Evolutionary conservation across 1,139 yeast genomes (phyloP).

Genomic region (Saccharomyces hybrid): DNA sequence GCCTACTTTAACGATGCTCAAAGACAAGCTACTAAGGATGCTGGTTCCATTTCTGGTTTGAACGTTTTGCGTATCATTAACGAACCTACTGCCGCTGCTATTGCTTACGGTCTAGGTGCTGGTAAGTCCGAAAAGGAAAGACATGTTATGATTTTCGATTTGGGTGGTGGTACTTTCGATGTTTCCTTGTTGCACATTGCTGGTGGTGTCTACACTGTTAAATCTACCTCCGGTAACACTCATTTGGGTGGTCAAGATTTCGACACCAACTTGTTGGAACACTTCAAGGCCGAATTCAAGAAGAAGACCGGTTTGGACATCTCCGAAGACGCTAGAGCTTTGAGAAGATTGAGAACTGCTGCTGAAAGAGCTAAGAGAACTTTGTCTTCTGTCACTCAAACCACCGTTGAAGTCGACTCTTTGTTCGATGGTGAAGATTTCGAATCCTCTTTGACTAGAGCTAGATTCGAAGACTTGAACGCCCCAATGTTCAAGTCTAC

Average conservation of each 20-base stretch:
- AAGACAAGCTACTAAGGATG: constrained; percentile 94
- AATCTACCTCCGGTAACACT: constrained; percentile 99
- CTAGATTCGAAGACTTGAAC: constrained; percentile 97
- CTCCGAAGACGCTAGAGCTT: constrained; percentile 88
- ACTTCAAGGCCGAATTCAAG: constrained; percentile 92
- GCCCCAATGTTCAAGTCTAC: constrained; percentile 94
- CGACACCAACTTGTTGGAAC: constrained; percentile 92
- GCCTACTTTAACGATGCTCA: constrained; percentile 96
- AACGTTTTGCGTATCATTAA: constrained; percentile 86
- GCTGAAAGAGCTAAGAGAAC: constrained; percentile 99
- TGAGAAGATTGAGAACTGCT: constrained; percentile 97
- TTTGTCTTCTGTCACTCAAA: constrained; percentile 91
- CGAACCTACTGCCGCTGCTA: constrained; percentile 96
- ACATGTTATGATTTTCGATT: constrained; percentile 85
- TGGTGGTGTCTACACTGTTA: constrained; percentile 98
- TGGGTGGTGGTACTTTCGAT: constrained; percentile 96
- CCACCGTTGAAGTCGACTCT: constrained; percentile 95
- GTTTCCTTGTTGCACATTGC: constrained; percentile 93
- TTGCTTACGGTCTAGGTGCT: constrained; percentile 92
- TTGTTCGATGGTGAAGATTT: constrained; percentile 94
- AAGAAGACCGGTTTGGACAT: constrained; percentile 94
- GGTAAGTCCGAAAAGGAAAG: constrained; percentile 84
- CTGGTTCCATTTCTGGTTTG: constrained; percentile 90
- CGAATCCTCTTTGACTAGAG: constrained; percentile 96
- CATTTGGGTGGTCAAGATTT: constrained; percentile 99